A percentile compares a stretch with the other conserved stretches of the same genome.
Evolutionary conservation across 768 basidiomycete species (phyloP).

Genomic region (Pholiota conissans): DNA sequence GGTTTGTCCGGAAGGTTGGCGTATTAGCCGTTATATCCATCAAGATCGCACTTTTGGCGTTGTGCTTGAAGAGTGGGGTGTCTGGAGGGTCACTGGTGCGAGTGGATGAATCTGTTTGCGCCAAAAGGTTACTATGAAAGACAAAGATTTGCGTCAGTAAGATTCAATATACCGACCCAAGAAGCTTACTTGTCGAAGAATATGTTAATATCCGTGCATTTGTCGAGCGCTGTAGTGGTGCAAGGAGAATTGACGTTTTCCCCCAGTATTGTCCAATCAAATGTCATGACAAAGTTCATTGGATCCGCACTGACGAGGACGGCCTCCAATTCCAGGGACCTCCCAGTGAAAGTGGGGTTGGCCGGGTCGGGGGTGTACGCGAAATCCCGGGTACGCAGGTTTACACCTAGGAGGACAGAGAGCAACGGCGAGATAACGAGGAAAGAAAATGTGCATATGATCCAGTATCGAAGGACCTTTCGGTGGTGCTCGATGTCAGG

Average conservation of each 20-base stretch:
- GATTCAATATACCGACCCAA: not conserved
- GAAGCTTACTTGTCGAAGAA: slow-evolving; percentile 22
- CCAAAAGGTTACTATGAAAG: slow-evolving; percentile 17
- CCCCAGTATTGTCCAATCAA: slow-evolving; percentile 22
- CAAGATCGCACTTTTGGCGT: slow-evolving; percentile 13
- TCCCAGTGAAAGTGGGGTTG: slow-evolving; percentile 6
- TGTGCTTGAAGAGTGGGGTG: slow-evolving; percentile 20
- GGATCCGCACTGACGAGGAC: slow-evolving; percentile 23
- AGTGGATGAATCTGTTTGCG: not conserved
- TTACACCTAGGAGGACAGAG: slow-evolving; percentile 16
- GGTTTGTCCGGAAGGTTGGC: slow-evolving; percentile 22
- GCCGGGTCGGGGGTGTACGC: slow-evolving; percentile 8
- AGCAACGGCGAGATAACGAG: slow-evolving; percentile 11
- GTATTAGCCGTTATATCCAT: slow-evolving; percentile 18
- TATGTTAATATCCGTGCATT: slow-evolving; percentile 21
- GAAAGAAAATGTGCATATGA: slow-evolving; percentile 15
- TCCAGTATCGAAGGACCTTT: slow-evolving; percentile 13
- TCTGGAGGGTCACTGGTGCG: slow-evolving; percentile 18
- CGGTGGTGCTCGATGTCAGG: slow-evolving; percentile 3
- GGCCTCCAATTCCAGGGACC: slow-evolving; percentile 16
- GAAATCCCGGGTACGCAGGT: slow-evolving; percentile 15
- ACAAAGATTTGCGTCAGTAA: not conserved
- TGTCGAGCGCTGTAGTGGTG: slow-evolving; percentile 11
- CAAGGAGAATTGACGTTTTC: slow-evolving; percentile 19
- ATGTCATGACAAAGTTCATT: slow-evolving; percentile 13